phyloP scores from a whole-genome alignment of 2,329 filamentous ascomycete species.

The Colletotrichum sp. region DNA sequence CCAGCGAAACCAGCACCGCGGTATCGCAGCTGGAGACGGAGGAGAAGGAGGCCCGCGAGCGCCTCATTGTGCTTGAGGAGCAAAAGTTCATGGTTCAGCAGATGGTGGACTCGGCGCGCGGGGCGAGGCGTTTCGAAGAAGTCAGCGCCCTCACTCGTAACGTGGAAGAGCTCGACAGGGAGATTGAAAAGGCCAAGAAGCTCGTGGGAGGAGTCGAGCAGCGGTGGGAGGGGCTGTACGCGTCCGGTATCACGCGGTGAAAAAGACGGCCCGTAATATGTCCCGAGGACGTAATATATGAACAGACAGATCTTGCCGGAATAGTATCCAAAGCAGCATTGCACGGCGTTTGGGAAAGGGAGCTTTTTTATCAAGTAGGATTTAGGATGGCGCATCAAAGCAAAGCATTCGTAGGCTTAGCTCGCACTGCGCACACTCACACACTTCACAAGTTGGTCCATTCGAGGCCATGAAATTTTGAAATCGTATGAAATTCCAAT shows the following conservation, averaged over 20 bases:
- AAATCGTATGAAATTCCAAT: background rate
- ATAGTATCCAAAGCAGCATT: conserved; percentile 28
- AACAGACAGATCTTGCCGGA: background rate
- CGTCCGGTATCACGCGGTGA: conserved; percentile 17
- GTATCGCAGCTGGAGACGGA: conserved; percentile 74
- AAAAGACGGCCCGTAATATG: background rate
- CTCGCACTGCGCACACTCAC: background rate
- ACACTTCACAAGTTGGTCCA: background rate
- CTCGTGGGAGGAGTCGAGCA: conserved; percentile 71
- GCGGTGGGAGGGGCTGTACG: conserved; percentile 59
- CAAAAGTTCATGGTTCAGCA: conserved; percentile 88
- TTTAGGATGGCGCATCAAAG: background rate
- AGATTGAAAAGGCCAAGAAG: conserved; percentile 73
- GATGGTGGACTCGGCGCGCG: conserved; percentile 81
- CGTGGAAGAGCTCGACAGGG: conserved; percentile 78
- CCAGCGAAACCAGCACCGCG: conserved; percentile 57
- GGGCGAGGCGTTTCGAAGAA: conserved; percentile 83
- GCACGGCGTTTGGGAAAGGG: conserved; percentile 35
- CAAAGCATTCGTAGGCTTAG: background rate
- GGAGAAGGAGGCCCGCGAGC: conserved; percentile 81
- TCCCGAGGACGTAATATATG: background rate
- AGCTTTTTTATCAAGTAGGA: background rate
- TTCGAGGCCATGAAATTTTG: background rate
- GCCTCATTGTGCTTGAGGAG: conserved; percentile 85
- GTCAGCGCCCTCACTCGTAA: conserved; percentile 81